A percentile compares a stretch with the other conserved stretches of the same genome.
phyloP scores from a whole-genome alignment of 139 green algal genomes.

The Coelastrella sp. region DNA sequence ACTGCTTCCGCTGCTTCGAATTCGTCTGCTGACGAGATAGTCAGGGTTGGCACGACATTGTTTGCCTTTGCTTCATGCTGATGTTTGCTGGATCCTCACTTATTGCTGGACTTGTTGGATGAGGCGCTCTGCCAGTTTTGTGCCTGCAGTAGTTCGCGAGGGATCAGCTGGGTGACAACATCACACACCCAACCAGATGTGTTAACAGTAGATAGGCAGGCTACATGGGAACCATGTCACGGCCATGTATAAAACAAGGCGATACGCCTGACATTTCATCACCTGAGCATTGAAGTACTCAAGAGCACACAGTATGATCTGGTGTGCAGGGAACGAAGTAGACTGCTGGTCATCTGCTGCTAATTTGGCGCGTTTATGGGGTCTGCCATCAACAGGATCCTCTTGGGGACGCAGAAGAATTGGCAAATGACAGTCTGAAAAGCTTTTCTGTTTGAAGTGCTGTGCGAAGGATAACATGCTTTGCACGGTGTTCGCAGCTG shows the following conservation, averaged over 20 bases:
- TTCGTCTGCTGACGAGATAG: neutral
- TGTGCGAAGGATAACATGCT: too few relatives aligned
- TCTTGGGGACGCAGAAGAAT: too few relatives aligned
- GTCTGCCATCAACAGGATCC: too few relatives aligned
- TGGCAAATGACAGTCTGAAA: too few relatives aligned
- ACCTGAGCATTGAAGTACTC: conserved; percentile 5
- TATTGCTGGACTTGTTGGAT: neutral
- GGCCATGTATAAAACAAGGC: too few relatives aligned
- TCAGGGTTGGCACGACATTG: neutral
- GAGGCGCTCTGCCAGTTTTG: neutral
- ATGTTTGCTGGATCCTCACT: too few relatives aligned
- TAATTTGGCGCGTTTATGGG: too few relatives aligned
- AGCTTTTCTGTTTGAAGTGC: too few relatives aligned
- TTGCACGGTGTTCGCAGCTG: too few relatives aligned
- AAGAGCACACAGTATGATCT: neutral
- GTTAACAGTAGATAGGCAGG: too few relatives aligned
- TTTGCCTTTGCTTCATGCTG: too few relatives aligned
- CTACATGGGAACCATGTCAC: neutral
- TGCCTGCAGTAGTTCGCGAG: neutral
- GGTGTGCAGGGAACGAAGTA: neutral
- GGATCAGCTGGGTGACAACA: neutral
- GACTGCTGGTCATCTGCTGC: neutral
- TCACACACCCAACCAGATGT: neutral
- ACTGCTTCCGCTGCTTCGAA: conserved; percentile 3
- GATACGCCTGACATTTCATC: too few relatives aligned